Evolutionary conservation across 352 stramenopile species (phyloP), one percentile per base, ranked within the genome.

Genomic region (Globisporangium cystogenes): DNA sequence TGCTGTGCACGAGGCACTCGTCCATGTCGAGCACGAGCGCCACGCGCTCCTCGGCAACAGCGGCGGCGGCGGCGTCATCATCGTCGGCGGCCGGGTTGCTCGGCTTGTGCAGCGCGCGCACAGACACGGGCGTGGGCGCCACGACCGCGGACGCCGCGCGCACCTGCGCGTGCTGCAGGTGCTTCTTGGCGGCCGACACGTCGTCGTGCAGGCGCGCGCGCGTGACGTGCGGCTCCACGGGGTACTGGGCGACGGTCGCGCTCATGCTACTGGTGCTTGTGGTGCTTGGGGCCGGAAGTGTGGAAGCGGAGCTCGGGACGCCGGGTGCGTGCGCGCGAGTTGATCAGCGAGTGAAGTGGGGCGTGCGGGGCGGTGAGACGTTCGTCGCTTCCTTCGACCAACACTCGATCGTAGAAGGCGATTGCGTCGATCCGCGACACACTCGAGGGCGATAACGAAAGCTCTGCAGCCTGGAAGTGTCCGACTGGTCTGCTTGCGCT

Each of bases 1-100:
- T 90, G 67, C 81, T 96, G 68, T 98, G 95, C 59, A 98, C 93
- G 11, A 98, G 78, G 63, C 93, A 98, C 74, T 98, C 95, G 67
- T 98, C 95, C 90, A 98, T 98, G 64, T 98, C 95, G 14, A 98
- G 76, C 41, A 98, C 85, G 18, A 95, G 64, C 26, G 83, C 83
- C 37, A 94, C 75, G 35, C 81, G 79, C 53, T 84, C 72, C 20
- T 72, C 61, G 12, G 35, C 41, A 3, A 43, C 55, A 0, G 33
- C 26, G 3, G 36, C 35, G n/a, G n/a, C n/a, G n/a, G n/a, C n/a
- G n/a, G n/a, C n/a, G n/a, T n/a, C n/a, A n/a, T n/a, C n/a, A n/a
- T 57, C 33, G 35, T 14, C n/a, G 43, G n/a, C 39, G 33, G 47
- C 7, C 14, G 31, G 12, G 36, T 45, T 18, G 33, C 11, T 16